Evolutionary conservation across 148 eudicot genomes (phyloP).

Genomic region (Chenopodium berlandieri): DNA sequence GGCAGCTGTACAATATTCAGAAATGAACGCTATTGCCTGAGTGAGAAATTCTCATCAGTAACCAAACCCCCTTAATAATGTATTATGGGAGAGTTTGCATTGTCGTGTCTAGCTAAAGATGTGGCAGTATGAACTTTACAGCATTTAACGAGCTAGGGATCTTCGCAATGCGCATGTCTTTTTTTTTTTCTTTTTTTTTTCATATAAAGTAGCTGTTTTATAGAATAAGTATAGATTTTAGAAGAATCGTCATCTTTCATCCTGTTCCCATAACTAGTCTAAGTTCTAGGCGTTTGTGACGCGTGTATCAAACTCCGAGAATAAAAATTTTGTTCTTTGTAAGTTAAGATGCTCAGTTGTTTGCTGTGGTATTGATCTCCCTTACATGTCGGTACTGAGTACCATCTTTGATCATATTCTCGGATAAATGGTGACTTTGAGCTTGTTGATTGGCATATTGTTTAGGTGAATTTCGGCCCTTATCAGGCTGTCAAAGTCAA

Average conservation of each 20-base stretch:
- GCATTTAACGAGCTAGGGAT: not conserved
- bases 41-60: not conserved
- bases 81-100: slow-evolving; percentile 9
- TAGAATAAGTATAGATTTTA: slow-evolving; percentile 15
- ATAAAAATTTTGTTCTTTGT: slow-evolving; percentile 10
- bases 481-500: not conserved
- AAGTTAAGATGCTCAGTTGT: not conserved
- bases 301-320: not conserved
- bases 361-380: not conserved
- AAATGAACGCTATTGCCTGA: slow-evolving; percentile 28
- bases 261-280: not conserved
- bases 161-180: not conserved
- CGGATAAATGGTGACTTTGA: not conserved
- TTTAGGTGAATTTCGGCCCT: not conserved
- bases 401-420: not conserved
- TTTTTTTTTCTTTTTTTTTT: not conserved
- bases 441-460: not conserved
- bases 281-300: not conserved
- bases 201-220: slow-evolving; percentile 19
- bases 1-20: slow-evolving; percentile 59
- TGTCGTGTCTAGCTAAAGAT: not conserved
- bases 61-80: slow-evolving; percentile 1
- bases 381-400: not conserved
- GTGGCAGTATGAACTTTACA: slow-evolving; percentile 9
- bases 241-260: not conserved